phyloP scores from a whole-genome alignment of 352 stramenopile species.

The Pythium grandisporangium region DNA sequence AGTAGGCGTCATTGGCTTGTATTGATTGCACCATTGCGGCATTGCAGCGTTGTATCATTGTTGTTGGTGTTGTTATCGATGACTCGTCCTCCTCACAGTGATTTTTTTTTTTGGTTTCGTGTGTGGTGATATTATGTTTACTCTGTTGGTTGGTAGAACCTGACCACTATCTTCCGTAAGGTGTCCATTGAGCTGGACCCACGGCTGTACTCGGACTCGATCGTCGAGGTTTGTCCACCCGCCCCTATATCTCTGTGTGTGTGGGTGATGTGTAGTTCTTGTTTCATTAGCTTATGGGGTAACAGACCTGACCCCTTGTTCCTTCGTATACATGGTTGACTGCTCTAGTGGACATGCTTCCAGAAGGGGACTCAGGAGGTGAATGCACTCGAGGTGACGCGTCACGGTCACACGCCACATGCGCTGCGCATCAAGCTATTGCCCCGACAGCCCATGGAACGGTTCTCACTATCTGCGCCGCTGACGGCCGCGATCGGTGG shows the following conservation, averaged over 20 bases:
- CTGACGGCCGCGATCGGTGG: constrained; percentile 26
- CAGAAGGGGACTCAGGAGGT: constrained; percentile 60
- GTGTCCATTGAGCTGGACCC: constrained; percentile 61
- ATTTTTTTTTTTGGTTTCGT: background rate
- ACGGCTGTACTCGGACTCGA: constrained; percentile 52
- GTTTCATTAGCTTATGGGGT: no score
- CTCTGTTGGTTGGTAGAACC: constrained; percentile 29
- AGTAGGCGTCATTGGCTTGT: no score
- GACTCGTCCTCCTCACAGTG: no score
- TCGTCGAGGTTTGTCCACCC: constrained; percentile 35
- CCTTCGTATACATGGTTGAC: no score
- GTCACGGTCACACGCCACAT: constrained; percentile 33
- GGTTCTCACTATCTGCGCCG: constrained; percentile 43
- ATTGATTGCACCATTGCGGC: no score
- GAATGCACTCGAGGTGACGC: constrained; percentile 44
- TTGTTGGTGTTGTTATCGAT: no score
- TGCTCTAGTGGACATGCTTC: constrained; percentile 63
- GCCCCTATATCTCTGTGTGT: background rate
- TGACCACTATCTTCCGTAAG: constrained; percentile 74
- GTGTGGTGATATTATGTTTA: constrained; percentile 1
- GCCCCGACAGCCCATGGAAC: constrained; percentile 38
- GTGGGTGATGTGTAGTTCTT: no score
- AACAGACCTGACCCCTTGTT: background rate
- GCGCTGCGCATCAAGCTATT: constrained; percentile 63
- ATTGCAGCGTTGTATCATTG: no score